phyloP scores from a whole-genome alignment of 805 yeast genomes.

The Jamesozyma gamospora region DNA sequence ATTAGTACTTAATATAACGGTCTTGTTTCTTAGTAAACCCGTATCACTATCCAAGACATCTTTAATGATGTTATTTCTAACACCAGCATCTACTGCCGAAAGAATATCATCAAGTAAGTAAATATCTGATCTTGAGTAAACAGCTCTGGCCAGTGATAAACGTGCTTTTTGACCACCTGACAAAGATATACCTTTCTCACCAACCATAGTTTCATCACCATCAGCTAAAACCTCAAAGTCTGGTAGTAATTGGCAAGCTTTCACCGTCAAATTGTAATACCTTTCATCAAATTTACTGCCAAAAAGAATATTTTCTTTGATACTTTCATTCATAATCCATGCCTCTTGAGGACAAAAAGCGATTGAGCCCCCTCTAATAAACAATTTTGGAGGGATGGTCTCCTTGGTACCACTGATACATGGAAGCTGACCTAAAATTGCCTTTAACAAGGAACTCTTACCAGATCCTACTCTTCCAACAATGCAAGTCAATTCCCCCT shows the following conservation, averaged over 20 bases:
- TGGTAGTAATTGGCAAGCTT: conserved; percentile 40
- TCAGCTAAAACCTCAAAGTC: conserved; percentile 42
- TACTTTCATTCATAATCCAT: conserved; percentile 43
- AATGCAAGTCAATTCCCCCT: conserved; percentile 47
- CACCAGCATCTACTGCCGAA: conserved; percentile 68
- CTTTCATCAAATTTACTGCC: conserved; percentile 37
- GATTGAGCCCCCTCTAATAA: conserved; percentile 28
- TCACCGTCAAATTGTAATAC: conserved; percentile 35
- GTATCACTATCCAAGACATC: conserved; percentile 34
- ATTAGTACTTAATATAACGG: conserved; percentile 50
- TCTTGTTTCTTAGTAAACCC: conserved; percentile 44
- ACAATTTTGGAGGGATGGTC: conserved; percentile 16
- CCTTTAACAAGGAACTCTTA: conserved; percentile 47
- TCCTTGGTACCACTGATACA: conserved; percentile 25
- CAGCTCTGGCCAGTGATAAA: conserved; percentile 58
- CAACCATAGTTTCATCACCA: conserved; percentile 45
- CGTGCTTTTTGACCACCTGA: conserved; percentile 60
- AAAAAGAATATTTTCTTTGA: conserved; percentile 42
- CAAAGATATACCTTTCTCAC: conserved; percentile 52
- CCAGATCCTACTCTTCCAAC: conserved; percentile 65
- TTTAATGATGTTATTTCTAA: conserved; percentile 44
- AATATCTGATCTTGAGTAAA: conserved; percentile 50
- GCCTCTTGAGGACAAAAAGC: conserved; percentile 57
- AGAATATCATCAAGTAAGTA: conserved; percentile 55
- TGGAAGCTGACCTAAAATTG: conserved; percentile 47